A percentile compares a stretch with the other conserved stretches of the same genome.
Conservation (phyloP, 2,329 filamentous ascomycete species). For the Curvularia verruculosa region DNA sequence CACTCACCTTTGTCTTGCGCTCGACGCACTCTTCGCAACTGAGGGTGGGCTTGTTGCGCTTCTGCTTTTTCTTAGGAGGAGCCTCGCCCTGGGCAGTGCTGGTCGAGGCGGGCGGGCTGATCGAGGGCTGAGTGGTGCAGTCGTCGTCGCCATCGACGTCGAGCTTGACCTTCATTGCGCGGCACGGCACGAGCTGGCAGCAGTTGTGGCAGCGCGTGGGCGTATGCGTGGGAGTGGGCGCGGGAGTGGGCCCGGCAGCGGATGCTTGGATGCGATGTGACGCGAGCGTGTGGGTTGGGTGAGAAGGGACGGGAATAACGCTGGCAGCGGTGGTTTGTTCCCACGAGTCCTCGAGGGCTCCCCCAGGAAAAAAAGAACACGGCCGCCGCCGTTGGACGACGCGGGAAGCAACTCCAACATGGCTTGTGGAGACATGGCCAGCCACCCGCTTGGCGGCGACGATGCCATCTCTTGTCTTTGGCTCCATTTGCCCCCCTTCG, state of each 20-base stretch:
- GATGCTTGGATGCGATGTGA: not conserved
- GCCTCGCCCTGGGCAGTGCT: conserved; percentile 21
- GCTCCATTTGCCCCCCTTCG: too few relatives aligned
- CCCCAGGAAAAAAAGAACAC: not conserved
- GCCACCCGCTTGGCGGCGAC: not conserved
- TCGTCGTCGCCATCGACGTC: conserved; percentile 6
- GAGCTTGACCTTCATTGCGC: conserved; percentile 3
- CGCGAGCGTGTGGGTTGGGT: not conserved
- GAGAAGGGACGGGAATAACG: not conserved
- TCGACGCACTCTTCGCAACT: conserved; percentile 82
- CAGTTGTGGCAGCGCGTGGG: not conserved
- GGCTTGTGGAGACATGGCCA: not conserved
- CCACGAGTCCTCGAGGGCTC: not conserved
- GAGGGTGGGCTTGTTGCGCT: conserved; percentile 81
- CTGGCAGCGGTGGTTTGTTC: not conserved
- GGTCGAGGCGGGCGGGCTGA: conserved; percentile 28
- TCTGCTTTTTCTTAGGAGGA: conserved; percentile 73
- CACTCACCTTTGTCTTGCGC: conserved; percentile 75
- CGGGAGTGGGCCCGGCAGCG: conserved; percentile 67
- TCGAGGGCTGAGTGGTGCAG: conserved; percentile 19
- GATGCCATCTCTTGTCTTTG: too few relatives aligned
- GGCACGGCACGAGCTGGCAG: not conserved
- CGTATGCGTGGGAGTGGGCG: not conserved
- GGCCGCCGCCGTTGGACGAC: not conserved
- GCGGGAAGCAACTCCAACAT: not conserved